Conservation (phyloP, 2,329 filamentous ascomycete species). For the Calycina marina region DNA sequence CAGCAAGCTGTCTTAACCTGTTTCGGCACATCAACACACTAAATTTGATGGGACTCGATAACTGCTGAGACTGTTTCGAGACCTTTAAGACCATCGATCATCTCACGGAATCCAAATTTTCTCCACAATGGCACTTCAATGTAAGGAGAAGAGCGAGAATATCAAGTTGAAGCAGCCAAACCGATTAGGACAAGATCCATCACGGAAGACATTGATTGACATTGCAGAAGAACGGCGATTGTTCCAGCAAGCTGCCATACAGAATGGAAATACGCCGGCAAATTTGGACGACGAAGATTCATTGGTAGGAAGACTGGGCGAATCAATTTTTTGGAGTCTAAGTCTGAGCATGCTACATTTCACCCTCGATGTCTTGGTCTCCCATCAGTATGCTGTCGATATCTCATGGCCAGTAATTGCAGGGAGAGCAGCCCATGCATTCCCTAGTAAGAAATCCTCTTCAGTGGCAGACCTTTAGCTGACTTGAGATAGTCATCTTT, state of each 20-base stretch:
- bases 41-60: no score
- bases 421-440: conserved; percentile 35
- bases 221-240: conserved; percentile 51
- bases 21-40: no score
- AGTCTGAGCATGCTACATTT: conserved; percentile 60
- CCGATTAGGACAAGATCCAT: conserved; percentile 39
- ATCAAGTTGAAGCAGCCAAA: conserved; percentile 57
- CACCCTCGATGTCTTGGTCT: conserved; percentile 64
- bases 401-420: conserved; percentile 42
- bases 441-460: conserved; percentile 30
- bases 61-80: no score
- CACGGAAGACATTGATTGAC: conserved; percentile 56
- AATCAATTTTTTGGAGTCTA: conserved; percentile 41
- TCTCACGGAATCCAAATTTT: background rate
- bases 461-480: conserved; percentile 1
- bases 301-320: conserved; percentile 23
- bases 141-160: conserved; percentile 29
- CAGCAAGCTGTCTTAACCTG: no score
- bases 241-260: conserved; percentile 10
- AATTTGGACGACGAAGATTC: conserved; percentile 14
- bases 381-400: conserved; percentile 60
- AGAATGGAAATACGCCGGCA: conserved; percentile 15
- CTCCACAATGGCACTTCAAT: conserved; percentile 30
- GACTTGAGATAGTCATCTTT: conserved; percentile 23
- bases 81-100: no score